Evolutionary conservation across 2,329 filamentous ascomycete species (phyloP).

Genomic region (Trichoderma sp.): DNA sequence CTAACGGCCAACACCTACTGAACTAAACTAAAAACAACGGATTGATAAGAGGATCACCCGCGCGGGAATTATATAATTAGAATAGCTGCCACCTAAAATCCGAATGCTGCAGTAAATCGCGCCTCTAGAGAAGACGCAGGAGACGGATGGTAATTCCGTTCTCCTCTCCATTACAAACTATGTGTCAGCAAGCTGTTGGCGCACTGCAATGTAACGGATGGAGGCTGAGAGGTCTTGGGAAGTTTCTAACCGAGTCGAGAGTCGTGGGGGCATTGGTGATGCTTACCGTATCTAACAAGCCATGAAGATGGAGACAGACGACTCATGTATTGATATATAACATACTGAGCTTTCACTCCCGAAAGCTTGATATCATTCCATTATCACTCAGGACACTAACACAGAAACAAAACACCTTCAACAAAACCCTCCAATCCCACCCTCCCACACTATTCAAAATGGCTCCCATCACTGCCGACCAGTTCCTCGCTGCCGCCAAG

Average conservation of each 20-base stretch:
- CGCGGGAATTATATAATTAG: background rate
- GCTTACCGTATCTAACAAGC: background rate
- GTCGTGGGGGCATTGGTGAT: background rate
- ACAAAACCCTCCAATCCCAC: background rate
- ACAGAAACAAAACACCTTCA: background rate
- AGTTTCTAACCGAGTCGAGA: background rate
- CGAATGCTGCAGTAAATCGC: background rate
- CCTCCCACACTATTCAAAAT: background rate
- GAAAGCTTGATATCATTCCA: background rate
- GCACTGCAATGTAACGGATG: background rate
- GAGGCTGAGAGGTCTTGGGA: background rate
- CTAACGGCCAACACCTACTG: background rate
- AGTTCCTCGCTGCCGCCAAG: constrained; percentile 63
- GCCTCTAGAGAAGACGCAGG: background rate
- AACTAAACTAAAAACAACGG: background rate
- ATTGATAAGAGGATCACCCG: background rate
- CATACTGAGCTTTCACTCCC: background rate
- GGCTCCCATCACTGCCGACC: constrained; percentile 30
- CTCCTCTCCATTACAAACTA: background rate
- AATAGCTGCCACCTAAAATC: background rate
- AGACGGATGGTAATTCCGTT: background rate
- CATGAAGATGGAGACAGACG: background rate
- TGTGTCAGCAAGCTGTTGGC: background rate
- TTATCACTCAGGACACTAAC: background rate
- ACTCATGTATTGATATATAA: background rate